Conservation (phyloP, 2,329 filamentous ascomycete genomes). For the Pyricularia sp. region DNA sequence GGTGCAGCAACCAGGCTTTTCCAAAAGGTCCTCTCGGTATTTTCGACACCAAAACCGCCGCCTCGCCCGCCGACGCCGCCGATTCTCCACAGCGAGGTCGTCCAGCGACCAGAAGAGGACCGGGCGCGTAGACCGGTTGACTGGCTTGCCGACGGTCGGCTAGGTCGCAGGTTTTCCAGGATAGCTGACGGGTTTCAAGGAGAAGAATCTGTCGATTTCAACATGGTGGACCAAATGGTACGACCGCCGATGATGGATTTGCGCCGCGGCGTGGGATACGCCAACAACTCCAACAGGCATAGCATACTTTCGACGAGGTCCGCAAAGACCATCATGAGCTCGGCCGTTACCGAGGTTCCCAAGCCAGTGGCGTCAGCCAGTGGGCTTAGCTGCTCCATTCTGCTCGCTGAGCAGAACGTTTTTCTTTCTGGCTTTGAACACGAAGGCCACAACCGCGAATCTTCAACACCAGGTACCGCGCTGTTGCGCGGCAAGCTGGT, state of each 20-base stretch:
- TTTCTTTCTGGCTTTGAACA: slow-evolving; percentile 75
- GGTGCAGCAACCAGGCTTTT: slow-evolving; percentile 11
- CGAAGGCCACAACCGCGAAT: slow-evolving; percentile 43
- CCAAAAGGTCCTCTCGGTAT: slow-evolving; percentile 21
- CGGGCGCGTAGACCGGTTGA: slow-evolving; percentile 7
- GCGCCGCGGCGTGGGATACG: slow-evolving; percentile 13
- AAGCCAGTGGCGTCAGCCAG: slow-evolving; percentile 74
- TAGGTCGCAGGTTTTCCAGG: slow-evolving; percentile 17
- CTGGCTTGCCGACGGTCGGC: slow-evolving; percentile 9
- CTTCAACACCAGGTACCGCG: slow-evolving; percentile 58
- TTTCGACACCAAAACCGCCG: neutral
- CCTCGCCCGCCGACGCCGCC: neutral
- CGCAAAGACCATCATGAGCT: slow-evolving; percentile 40
- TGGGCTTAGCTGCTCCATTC: slow-evolving; percentile 63
- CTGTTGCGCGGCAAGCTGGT: slow-evolving; percentile 79
- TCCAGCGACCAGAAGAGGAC: neutral
- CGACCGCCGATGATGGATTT: slow-evolving; percentile 15
- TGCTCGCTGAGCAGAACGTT: slow-evolving; percentile 70
- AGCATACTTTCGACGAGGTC: slow-evolving; percentile 42
- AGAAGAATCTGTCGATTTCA: slow-evolving; percentile 13
- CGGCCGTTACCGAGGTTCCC: slow-evolving; percentile 38
- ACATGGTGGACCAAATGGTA: slow-evolving; percentile 19
- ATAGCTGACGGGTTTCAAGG: slow-evolving; percentile 7
- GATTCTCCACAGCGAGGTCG: neutral
- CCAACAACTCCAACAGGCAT: slow-evolving; percentile 26